Percentiles rank a stretch among this genome's conserved stretches.
Conservation (phyloP, 805 yeast genomes). For the Spathaspora sp. region DNA sequence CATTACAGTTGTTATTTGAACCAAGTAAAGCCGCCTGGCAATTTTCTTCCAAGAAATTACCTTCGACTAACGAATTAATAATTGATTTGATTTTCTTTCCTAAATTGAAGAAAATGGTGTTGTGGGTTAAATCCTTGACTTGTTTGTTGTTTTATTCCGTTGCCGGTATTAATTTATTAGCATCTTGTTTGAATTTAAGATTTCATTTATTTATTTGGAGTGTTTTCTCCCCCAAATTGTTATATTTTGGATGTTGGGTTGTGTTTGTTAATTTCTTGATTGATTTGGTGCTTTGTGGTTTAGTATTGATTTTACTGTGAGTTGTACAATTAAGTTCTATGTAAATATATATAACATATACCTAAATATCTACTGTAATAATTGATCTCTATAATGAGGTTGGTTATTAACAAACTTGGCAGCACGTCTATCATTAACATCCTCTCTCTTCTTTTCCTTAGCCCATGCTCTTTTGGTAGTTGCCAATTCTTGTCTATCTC, state of each 20-base stretch:
- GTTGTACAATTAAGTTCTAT: constrained; percentile 1
- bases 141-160: constrained; percentile 55
- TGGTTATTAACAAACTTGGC: constrained; percentile 76
- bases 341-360: neutral
- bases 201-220: constrained; percentile 96
- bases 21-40: constrained; percentile 14
- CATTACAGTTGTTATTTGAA: constrained; percentile 39
- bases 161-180: constrained; percentile 54
- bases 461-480: constrained; percentile 58
- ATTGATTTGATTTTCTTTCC: constrained; percentile 13
- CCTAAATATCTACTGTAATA: constrained; percentile 22
- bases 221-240: constrained; percentile 88
- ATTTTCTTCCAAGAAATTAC: neutral
- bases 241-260: constrained; percentile 79
- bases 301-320: constrained; percentile 9
- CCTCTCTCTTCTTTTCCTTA: constrained; percentile 49
- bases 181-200: constrained; percentile 70
- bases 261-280: constrained; percentile 40
- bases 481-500: constrained; percentile 39
- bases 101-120: constrained; percentile 27
- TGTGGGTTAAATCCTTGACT: constrained; percentile 33
- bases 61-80: constrained; percentile 1
- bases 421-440: constrained; percentile 52
- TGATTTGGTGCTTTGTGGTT: constrained; percentile 42
- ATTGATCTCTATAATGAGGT: constrained; percentile 55